Evolutionary conservation across 805 yeast genomes (phyloP).

Genomic region (Wickerhamomyces hampshirensis): DNA sequence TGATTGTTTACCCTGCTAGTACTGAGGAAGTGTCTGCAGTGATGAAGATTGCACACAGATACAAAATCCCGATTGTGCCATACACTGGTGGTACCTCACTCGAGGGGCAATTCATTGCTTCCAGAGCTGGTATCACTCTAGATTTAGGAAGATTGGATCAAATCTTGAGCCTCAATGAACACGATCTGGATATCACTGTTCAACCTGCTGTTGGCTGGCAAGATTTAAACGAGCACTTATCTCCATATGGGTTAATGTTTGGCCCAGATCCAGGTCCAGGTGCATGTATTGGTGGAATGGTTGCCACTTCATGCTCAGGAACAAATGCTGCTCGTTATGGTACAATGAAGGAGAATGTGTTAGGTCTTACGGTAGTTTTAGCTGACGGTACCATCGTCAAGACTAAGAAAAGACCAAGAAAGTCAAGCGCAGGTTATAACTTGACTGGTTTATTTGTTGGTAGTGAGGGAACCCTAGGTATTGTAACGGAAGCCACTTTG

Average conservation of each 20-base stretch:
- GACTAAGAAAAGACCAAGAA: conserved; percentile 70
- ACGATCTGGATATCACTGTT: conserved; percentile 67
- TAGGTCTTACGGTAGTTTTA: conserved; percentile 65
- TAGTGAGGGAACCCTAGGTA: conserved; percentile 75
- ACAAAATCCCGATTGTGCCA: conserved; percentile 69
- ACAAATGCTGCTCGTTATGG: conserved; percentile 78
- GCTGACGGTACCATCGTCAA: conserved; percentile 78
- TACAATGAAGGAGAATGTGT: conserved; percentile 71
- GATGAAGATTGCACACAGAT: conserved; percentile 55
- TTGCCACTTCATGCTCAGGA: conserved; percentile 75
- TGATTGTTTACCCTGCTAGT: conserved; percentile 56
- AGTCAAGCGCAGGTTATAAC: conserved; percentile 77
- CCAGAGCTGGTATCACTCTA: conserved; percentile 61
- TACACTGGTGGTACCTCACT: conserved; percentile 74
- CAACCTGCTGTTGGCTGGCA: conserved; percentile 84
- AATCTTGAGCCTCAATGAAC: conserved; percentile 49
- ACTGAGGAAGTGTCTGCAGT: conserved; percentile 65
- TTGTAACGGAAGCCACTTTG: conserved; percentile 72
- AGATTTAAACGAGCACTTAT: conserved; percentile 49
- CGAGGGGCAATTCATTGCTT: conserved; percentile 77
- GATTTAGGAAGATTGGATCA: conserved; percentile 59
- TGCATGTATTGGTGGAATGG: conserved; percentile 76
- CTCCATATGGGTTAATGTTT: conserved; percentile 49
- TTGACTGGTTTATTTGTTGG: conserved; percentile 73
- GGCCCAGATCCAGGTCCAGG: conserved; percentile 84